Conservation (phyloP, 2,329 filamentous ascomycete genomes). For the Gliomastix tumulicola region DNA sequence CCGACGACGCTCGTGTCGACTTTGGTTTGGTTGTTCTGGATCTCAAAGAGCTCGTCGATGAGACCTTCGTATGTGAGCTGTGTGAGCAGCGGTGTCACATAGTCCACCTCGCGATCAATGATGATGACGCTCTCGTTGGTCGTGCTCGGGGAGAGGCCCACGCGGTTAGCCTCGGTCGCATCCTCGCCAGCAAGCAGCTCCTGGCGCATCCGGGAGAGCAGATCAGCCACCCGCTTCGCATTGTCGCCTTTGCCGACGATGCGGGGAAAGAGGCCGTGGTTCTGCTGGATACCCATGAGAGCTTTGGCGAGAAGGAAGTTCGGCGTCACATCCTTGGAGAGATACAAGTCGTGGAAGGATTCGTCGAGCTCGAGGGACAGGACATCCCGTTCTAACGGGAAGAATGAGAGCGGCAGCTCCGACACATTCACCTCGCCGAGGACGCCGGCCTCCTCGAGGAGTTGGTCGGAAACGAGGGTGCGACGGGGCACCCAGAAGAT, state of each 20-base stretch:
- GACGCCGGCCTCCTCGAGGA: conserved; percentile 88
- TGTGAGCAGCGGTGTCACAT: conserved; percentile 84
- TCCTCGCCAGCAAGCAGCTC: conserved; percentile 79
- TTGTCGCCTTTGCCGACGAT: conserved; percentile 96
- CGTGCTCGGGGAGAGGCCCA: conserved; percentile 76
- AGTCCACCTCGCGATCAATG: conserved; percentile 91
- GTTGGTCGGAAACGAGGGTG: conserved; percentile 82
- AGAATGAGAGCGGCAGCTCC: conserved; percentile 83
- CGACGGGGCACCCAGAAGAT: conserved; percentile 94
- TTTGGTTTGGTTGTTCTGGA: conserved; percentile 87
- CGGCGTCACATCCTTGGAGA: conserved; percentile 86
- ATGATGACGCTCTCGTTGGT: conserved; percentile 87
- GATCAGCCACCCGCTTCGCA: conserved; percentile 78
- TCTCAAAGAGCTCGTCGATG: conserved; percentile 87
- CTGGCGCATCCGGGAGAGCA: conserved; percentile 84
- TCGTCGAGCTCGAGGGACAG: conserved; percentile 86
- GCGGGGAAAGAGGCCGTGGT: conserved; percentile 86
- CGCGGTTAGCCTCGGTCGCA: conserved; percentile 49
- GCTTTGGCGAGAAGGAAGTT: conserved; percentile 84
- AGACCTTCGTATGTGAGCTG: conserved; percentile 96
- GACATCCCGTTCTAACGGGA: conserved; percentile 85
- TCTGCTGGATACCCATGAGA: conserved; percentile 88
- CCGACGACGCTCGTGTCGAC: conserved; percentile 88
- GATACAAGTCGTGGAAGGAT: conserved; percentile 79
- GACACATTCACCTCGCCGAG: conserved; percentile 85